phyloP scores from a whole-genome alignment of 2,329 filamentous ascomycete species.

The Lecanicillium sp. region DNA sequence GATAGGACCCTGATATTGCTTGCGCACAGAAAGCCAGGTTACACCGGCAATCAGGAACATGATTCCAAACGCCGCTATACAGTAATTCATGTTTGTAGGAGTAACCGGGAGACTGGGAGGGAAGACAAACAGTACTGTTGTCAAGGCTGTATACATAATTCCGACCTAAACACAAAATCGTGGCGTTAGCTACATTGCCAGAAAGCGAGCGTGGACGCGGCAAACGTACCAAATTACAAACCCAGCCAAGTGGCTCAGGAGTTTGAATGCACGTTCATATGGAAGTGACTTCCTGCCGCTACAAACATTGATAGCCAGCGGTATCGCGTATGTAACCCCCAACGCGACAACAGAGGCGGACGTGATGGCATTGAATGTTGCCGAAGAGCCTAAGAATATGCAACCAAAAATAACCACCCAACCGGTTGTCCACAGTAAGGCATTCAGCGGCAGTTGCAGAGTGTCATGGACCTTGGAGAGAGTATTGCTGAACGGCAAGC shows the following conservation, averaged over 20 bases:
- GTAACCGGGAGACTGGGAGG: constrained; percentile 41
- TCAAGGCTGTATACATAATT: constrained; percentile 59
- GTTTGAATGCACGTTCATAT: constrained; percentile 6
- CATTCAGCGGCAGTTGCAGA: constrained; percentile 60
- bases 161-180: too few species aligned
- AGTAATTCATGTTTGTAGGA: constrained; percentile 60
- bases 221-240: constrained; percentile 7
- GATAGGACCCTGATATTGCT: constrained; percentile 27
- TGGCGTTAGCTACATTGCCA: too few species aligned
- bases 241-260: constrained; percentile 6
- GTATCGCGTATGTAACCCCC: constrained; percentile 67
- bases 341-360: constrained; percentile 65
- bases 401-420: constrained; percentile 61
- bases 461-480: constrained; percentile 55
- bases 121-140: constrained; percentile 48
- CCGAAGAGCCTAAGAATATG: constrained; percentile 57
- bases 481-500: constrained; percentile 52
- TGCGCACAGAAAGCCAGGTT: constrained; percentile 42
- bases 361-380: constrained; percentile 65
- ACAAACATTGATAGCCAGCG: constrained; percentile 55
- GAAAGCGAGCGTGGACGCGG: too few species aligned
- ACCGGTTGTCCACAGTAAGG: constrained; percentile 50
- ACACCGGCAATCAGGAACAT: constrained; percentile 34
- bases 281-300: constrained; percentile 5
- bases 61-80: constrained; percentile 38